These are phyloP conservation scores for Polyplosphaeria fusca DNA, from an alignment of 495 filamentous ascomycete species.

Conservation along the genomic window DNA sequence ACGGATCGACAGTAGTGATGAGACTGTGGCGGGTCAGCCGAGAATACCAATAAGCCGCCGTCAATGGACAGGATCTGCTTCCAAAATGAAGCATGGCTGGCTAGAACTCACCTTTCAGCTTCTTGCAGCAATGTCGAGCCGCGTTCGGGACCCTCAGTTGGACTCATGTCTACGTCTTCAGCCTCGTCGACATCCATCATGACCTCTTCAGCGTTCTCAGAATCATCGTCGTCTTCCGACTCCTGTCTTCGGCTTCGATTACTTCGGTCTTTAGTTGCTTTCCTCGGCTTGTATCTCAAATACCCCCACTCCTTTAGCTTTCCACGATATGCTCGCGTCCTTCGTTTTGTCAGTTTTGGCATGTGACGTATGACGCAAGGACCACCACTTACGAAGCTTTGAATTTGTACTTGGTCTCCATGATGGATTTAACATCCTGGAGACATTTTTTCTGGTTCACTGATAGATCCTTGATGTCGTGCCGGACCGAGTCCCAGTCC, in stretches of 20 bases:
- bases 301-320: slow-evolving; percentile 32
- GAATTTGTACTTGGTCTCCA: slow-evolving; percentile 22
- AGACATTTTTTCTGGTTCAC: slow-evolving; percentile 26
- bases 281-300: slow-evolving; percentile 6
- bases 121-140: slow-evolving; percentile 2
- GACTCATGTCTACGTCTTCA: background rate
- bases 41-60: too few species aligned
- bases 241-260: background rate
- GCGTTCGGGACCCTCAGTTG: background rate
- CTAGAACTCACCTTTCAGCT: slow-evolving; percentile 6
- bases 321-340: slow-evolving; percentile 31
- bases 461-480: slow-evolving; percentile 21
- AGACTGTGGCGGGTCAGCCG: slow-evolving; percentile 1
- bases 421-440: slow-evolving; percentile 23
- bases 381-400: slow-evolving; percentile 24
- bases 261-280: background rate
- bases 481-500: slow-evolving; percentile 25
- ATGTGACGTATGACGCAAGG: too few species aligned
- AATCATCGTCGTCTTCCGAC: background rate
- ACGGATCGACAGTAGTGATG: slow-evolving; percentile 8
- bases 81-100: background rate
- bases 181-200: background rate
- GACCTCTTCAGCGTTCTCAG: too few species aligned
- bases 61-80: too few species aligned
- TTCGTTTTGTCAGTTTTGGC: slow-evolving; percentile 1